Conservation (phyloP, 2,329 filamentous ascomycete genomes). For the Neofusicoccum umdonicola region DNA sequence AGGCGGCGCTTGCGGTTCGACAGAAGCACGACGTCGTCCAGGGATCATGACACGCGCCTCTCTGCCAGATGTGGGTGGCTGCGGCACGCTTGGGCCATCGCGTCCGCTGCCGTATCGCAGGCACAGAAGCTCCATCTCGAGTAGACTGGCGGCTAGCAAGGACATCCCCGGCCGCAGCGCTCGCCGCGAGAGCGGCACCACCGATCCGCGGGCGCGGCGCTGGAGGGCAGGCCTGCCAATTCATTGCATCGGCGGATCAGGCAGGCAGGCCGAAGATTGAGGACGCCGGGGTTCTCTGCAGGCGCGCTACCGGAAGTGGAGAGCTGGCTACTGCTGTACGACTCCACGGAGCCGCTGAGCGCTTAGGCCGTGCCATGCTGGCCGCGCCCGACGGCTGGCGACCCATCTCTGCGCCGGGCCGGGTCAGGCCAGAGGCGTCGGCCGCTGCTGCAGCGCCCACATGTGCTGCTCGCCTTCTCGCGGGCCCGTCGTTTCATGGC, state of each 20-base stretch:
- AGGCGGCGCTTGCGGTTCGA: not conserved
- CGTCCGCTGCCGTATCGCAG: not conserved
- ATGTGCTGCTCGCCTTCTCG: too few relatives aligned
- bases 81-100: conserved; percentile 8
- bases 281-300: not conserved
- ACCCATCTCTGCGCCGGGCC: not conserved
- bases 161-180: not conserved
- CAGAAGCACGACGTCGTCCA: not conserved
- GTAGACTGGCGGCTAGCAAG: not conserved
- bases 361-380: conserved; percentile 7
- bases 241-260: not conserved
- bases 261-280: not conserved
- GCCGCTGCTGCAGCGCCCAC: not conserved
- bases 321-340: not conserved
- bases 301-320: not conserved
- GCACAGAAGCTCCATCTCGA: not conserved
- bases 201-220: not conserved
- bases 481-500: not conserved
- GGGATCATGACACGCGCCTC: not conserved
- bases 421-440: not conserved
- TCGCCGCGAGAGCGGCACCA: not conserved
- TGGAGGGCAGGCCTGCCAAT: not conserved
- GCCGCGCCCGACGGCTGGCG: not conserved
- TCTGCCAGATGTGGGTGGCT: not conserved
- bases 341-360: not conserved